These are phyloP conservation scores for Boletellus ananas DNA, from an alignment of 768 basidiomycete species.

Conservation along the genomic window DNA sequence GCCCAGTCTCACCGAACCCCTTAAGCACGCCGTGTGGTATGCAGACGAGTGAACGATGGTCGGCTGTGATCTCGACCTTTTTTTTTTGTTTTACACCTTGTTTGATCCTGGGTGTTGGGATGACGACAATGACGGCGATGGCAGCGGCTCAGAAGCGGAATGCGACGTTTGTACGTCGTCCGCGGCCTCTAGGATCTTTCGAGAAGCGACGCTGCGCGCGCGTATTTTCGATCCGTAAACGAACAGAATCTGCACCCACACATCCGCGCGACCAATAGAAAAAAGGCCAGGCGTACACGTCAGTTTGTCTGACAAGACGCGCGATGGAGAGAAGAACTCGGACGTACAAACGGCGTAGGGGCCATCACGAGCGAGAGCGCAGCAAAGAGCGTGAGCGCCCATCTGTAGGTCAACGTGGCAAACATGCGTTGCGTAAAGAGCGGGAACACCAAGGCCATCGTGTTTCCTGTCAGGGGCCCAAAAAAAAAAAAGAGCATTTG, in stretches of 20 bases:
- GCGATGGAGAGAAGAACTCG: too few relatives aligned
- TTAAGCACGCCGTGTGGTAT: too few relatives aligned
- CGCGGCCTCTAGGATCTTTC: conserved; percentile 12
- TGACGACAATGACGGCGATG: not conserved
- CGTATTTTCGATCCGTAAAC: conserved; percentile 33
- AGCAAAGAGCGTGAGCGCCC: conserved; percentile 44
- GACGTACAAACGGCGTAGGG: conserved; percentile 41
- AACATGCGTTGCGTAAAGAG: conserved; percentile 49
- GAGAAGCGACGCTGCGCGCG: conserved; percentile 24
- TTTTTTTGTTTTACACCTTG: conserved; percentile 11
- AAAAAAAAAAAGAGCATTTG: not conserved
- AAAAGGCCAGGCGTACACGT: too few relatives aligned
- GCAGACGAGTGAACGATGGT: not conserved
- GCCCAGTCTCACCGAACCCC: too few relatives aligned
- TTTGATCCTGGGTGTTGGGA: not conserved
- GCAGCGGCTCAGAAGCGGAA: not conserved
- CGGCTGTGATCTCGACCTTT: not conserved
- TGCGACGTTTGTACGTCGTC: conserved; percentile 2
- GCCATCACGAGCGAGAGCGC: conserved; percentile 41
- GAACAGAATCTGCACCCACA: conserved; percentile 22
- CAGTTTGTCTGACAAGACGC: too few relatives aligned
- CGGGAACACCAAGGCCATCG: conserved; percentile 43
- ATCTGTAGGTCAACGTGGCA: conserved; percentile 42
- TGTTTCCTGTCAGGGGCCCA: conserved; percentile 29
- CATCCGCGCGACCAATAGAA: too few relatives aligned